Evolutionary conservation across 495 filamentous ascomycete genomes (phyloP).

Genomic region (Platismatia glauca): DNA sequence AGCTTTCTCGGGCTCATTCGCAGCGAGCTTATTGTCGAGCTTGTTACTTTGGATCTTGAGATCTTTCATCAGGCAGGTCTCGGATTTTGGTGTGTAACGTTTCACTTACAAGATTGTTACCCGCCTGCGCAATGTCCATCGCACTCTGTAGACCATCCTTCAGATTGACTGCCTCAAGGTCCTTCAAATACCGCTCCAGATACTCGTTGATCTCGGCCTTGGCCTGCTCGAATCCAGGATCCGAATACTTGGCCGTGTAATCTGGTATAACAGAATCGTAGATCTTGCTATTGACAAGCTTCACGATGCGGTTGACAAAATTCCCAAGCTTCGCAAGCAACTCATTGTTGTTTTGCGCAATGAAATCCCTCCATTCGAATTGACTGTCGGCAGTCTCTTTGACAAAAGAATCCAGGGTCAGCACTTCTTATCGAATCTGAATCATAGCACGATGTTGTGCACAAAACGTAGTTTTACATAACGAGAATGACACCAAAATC

Average conservation of each 20-base stretch:
- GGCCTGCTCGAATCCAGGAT: conserved; percentile 45
- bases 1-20: conserved; percentile 61
- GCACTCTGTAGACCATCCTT: conserved; percentile 61
- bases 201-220: conserved; percentile 51
- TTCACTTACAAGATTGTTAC: conserved; percentile 54
- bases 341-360: conserved; percentile 81
- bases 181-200: conserved; percentile 59
- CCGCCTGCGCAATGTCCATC: conserved; percentile 60
- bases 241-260: conserved; percentile 40
- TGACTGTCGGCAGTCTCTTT: conserved; percentile 75
- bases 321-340: conserved; percentile 87
- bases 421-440: not conserved
- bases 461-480: not conserved
- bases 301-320: conserved; percentile 87
- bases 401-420: not conserved
- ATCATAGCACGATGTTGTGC: not conserved
- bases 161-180: conserved; percentile 68
- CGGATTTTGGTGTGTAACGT: not conserved
- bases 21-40: conserved; percentile 71
- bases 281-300: conserved; percentile 70
- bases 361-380: conserved; percentile 82
- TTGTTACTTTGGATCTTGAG: conserved; percentile 59
- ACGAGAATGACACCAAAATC: not conserved
- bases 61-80: not conserved
- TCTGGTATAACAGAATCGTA: conserved; percentile 64